phyloP scores from a whole-genome alignment of 2,329 filamentous ascomycete genomes.

The Colletotrichum neosansevieriae region DNA sequence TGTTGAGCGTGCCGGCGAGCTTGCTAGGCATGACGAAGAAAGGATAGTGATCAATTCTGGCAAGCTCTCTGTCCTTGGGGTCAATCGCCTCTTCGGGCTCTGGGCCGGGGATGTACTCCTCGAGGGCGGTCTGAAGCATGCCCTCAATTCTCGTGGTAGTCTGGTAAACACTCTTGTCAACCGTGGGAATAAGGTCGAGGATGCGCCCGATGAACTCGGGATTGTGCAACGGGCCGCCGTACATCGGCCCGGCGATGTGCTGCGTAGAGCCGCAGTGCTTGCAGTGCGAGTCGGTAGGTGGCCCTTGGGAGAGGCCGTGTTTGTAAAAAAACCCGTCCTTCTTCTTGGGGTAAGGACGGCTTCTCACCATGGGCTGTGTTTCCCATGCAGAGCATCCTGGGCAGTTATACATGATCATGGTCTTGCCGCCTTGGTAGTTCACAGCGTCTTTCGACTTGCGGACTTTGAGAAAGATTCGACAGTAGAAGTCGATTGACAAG shows the following conservation, averaged over 20 bases:
- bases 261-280: slow-evolving; percentile 88
- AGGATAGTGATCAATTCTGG: slow-evolving; percentile 77
- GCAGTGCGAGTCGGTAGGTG: slow-evolving; percentile 75
- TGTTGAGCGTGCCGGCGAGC: slow-evolving; percentile 82
- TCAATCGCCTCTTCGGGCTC: slow-evolving; percentile 53
- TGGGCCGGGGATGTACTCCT: slow-evolving; percentile 69
- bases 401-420: slow-evolving; percentile 93
- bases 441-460: slow-evolving; percentile 84
- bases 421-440: slow-evolving; percentile 91
- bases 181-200: slow-evolving; percentile 76
- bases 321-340: slow-evolving; percentile 80
- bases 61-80: slow-evolving; percentile 63
- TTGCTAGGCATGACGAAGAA: slow-evolving; percentile 88
- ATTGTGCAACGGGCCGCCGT: slow-evolving; percentile 89
- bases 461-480: slow-evolving; percentile 87
- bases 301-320: slow-evolving; percentile 79
- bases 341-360: slow-evolving; percentile 75
- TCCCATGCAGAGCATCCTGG: slow-evolving; percentile 91
- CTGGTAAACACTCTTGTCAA: slow-evolving; percentile 78
- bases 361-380: slow-evolving; percentile 81
- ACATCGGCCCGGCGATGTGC: slow-evolving; percentile 95
- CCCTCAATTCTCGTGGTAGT: slow-evolving; percentile 87
- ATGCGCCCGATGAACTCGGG: slow-evolving; percentile 84
- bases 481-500: slow-evolving; percentile 96
- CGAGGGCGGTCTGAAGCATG: slow-evolving; percentile 89